Conservation (phyloP, 73 alveolate species). For the Paramecium bursaria region DNA sequence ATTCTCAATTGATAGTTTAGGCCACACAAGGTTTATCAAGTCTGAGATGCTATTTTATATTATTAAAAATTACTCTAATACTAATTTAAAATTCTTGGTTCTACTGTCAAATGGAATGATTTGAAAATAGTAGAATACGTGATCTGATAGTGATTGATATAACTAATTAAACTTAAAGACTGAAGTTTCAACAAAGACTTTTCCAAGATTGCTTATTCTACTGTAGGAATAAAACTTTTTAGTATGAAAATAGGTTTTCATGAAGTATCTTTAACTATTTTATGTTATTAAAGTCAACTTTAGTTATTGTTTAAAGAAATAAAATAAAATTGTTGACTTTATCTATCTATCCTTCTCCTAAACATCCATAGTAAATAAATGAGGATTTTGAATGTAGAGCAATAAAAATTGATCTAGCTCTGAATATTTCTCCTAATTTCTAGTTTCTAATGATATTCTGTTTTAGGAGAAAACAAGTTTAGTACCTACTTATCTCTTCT, state of each 20-base stretch:
- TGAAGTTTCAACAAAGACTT: slow-evolving; percentile 41
- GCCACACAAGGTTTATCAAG: background rate
- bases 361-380: background rate
- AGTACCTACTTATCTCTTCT: slow-evolving; percentile 13
- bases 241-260: slow-evolving; percentile 36
- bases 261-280: slow-evolving; percentile 34
- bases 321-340: slow-evolving; percentile 35
- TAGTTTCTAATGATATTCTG: background rate
- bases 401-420: slow-evolving; percentile 32
- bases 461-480: background rate
- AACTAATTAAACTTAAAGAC: slow-evolving; percentile 31
- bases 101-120: slow-evolving; percentile 34
- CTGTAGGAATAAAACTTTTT: slow-evolving; percentile 29
- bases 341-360: background rate
- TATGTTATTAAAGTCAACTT: slow-evolving; percentile 50
- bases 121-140: slow-evolving; percentile 17
- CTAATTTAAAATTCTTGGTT: slow-evolving; percentile 40
- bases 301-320: slow-evolving; percentile 30
- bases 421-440: slow-evolving; percentile 22
- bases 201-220: slow-evolving; percentile 53
- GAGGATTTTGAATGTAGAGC: slow-evolving; percentile 18
- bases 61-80: too few species aligned
- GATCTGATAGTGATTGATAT: slow-evolving; percentile 8
- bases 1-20: background rate
- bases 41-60: too few species aligned